Evolutionary conservation across 352 stramenopile genomes (phyloP).

Genomic region (Globisporangium spiculum): DNA sequence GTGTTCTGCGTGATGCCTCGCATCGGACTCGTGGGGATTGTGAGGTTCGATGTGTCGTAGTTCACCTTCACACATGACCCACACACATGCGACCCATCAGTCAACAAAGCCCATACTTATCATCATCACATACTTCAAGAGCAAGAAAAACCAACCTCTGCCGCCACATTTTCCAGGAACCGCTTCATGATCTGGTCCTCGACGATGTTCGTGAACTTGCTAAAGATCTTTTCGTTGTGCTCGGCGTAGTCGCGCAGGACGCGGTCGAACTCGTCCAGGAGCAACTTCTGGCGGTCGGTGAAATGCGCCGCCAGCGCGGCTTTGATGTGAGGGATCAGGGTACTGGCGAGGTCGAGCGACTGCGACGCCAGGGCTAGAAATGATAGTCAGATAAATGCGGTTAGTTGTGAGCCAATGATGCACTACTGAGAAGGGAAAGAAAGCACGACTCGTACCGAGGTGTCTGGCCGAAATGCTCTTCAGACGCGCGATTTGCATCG

Average conservation of each 20-base stretch:
- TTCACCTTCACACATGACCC: slow-evolving; percentile 29
- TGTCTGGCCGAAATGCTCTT: slow-evolving; percentile 97
- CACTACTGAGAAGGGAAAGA: not conserved
- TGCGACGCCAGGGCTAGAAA: slow-evolving; percentile 91
- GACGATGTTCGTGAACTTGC: slow-evolving; percentile 97
- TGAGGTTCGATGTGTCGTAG: slow-evolving; percentile 57
- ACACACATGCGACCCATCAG: not conserved
- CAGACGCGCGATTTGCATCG: slow-evolving; percentile 94
- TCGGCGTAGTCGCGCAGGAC: slow-evolving; percentile 94
- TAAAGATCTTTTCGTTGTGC: slow-evolving; percentile 97
- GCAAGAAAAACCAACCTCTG: slow-evolving; percentile 23
- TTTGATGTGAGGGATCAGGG: slow-evolving; percentile 94
- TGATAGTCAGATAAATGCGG: not conserved
- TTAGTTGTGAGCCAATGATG: not conserved
- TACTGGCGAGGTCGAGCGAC: slow-evolving; percentile 93
- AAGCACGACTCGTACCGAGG: slow-evolving; percentile 49
- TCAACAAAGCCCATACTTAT: not conserved
- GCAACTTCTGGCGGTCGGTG: slow-evolving; percentile 92
- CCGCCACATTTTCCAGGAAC: slow-evolving; percentile 74
- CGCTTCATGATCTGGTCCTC: slow-evolving; percentile 96
- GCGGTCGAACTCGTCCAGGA: slow-evolving; percentile 95
- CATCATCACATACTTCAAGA: not conserved
- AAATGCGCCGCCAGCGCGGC: slow-evolving; percentile 94
- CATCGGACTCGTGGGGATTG: slow-evolving; percentile 81
- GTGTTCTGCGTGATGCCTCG: slow-evolving; percentile 94